phyloP scores from a whole-genome alignment of 306 rosid genomes.

The Citrullus amarus region DNA sequence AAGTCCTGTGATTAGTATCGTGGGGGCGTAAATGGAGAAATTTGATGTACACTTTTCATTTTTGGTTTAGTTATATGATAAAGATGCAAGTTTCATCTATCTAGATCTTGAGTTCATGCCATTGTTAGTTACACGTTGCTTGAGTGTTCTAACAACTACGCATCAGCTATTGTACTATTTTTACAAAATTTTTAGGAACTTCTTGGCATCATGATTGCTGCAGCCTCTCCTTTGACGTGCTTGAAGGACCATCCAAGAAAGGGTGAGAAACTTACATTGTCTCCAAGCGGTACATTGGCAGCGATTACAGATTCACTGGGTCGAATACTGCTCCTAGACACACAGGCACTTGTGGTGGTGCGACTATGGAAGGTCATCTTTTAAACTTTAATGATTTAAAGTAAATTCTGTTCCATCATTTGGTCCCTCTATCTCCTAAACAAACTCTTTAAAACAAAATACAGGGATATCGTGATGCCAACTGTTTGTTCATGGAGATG shows the following conservation, averaged over 20 bases:
- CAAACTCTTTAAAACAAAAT: not conserved
- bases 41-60: not conserved
- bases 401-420: not conserved
- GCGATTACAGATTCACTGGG: conserved; percentile 98
- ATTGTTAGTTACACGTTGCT: not conserved
- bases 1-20: not conserved
- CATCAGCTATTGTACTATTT: not conserved
- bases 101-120: not conserved
- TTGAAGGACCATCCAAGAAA: conserved; percentile 91
- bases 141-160: not conserved
- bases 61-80: not conserved
- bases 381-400: not conserved
- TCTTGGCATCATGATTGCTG: conserved; percentile 19
- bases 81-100: not conserved
- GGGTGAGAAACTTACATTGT: conserved; percentile 92
- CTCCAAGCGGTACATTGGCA: conserved; percentile 97
- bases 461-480: conserved; percentile 94
- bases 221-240: conserved; percentile 89
- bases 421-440: not conserved
- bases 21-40: not conserved
- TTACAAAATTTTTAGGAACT: conserved; percentile 8
- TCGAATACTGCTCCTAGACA: conserved; percentile 87
- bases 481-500: conserved; percentile 96
- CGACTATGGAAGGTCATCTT: conserved; percentile 87
- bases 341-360: conserved; percentile 95